Percentiles rank a stretch among this genome's conserved stretches.
Evolutionary conservation across 83 land plant species (phyloP).

Genomic region (Thuja plicata): DNA sequence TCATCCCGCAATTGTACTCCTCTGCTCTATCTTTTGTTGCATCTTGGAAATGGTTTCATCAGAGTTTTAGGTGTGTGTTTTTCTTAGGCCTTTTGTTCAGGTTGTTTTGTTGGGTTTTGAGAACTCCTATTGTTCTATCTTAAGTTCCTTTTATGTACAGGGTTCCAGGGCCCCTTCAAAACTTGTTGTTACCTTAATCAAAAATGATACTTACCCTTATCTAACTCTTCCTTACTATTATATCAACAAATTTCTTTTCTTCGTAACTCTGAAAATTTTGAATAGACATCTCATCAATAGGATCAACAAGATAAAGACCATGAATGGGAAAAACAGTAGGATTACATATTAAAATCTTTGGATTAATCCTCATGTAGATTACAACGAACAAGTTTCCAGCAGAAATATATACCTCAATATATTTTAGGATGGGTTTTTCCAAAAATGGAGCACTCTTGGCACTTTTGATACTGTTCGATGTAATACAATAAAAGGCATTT

Average conservation of each 20-base stretch:
- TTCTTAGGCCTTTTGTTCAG: too few species aligned
- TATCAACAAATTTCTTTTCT: constrained; percentile 91
- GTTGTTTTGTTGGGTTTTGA: too few species aligned
- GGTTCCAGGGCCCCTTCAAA: too few species aligned
- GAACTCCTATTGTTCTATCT: too few species aligned
- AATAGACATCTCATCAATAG: constrained; percentile 86
- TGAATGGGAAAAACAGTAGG: background rate
- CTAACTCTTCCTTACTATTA: constrained; percentile 94
- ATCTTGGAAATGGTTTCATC: too few species aligned
- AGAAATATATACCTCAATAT: constrained; percentile 59
- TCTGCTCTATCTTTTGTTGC: too few species aligned
- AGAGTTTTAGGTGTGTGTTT: too few species aligned
- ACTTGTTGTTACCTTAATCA: too few species aligned
- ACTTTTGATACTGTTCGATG: constrained; percentile 84
- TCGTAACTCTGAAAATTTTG: constrained; percentile 78
- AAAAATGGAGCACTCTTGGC: constrained; percentile 88
- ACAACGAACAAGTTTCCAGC: background rate
- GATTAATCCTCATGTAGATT: background rate
- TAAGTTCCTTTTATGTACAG: too few species aligned
- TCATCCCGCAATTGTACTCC: too few species aligned
- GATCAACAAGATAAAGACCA: constrained; percentile 73
- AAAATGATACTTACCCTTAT: constrained; percentile 70
- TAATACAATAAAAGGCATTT: constrained; percentile 87
- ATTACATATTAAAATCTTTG: background rate
- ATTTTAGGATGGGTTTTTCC: constrained; percentile 68